Percentiles rank a stretch among this genome's conserved stretches.
phyloP scores from a whole-genome alignment of 2,329 filamentous ascomycete species.

The Hypoxylon sp. region DNA sequence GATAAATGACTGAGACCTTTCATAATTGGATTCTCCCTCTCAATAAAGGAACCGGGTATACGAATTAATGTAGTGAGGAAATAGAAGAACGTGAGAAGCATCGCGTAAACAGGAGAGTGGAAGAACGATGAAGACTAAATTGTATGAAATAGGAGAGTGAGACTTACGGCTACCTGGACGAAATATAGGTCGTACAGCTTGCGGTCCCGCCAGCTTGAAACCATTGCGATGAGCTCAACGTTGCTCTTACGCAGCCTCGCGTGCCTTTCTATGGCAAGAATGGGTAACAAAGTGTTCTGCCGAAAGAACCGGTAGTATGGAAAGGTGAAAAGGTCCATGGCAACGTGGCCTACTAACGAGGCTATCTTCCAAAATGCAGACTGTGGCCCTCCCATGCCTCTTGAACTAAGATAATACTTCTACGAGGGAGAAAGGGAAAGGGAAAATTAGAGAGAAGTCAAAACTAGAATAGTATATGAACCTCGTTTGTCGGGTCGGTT shows the following conservation, averaged over 20 bases:
- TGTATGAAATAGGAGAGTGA: too few relatives aligned
- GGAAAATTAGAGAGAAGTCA: too few relatives aligned
- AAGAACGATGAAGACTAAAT: too few relatives aligned
- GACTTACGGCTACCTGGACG: slow-evolving; percentile 45
- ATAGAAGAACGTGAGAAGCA: too few relatives aligned
- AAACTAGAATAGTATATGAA: too few relatives aligned
- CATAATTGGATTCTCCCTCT: too few relatives aligned
- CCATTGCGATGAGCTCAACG: slow-evolving; percentile 36
- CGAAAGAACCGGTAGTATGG: slow-evolving; percentile 49
- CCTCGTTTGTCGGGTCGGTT: not conserved
- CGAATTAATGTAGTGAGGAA: too few relatives aligned
- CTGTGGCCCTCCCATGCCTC: not conserved
- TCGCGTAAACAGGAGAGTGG: not conserved
- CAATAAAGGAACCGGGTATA: too few relatives aligned
- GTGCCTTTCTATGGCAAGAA: slow-evolving; percentile 40
- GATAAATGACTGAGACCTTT: too few relatives aligned
- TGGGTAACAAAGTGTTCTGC: slow-evolving; percentile 47
- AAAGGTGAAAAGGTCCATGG: slow-evolving; percentile 43
- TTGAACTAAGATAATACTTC: too few relatives aligned
- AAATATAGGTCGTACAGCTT: slow-evolving; percentile 47
- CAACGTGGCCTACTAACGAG: slow-evolving; percentile 2
- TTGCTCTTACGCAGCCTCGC: slow-evolving; percentile 29
- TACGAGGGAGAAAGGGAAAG: too few relatives aligned
- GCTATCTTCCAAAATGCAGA: not conserved
- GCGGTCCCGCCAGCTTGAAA: slow-evolving; percentile 42